Conservation (phyloP, 2,329 filamentous ascomycete genomes). For the Penicillium sp. region DNA sequence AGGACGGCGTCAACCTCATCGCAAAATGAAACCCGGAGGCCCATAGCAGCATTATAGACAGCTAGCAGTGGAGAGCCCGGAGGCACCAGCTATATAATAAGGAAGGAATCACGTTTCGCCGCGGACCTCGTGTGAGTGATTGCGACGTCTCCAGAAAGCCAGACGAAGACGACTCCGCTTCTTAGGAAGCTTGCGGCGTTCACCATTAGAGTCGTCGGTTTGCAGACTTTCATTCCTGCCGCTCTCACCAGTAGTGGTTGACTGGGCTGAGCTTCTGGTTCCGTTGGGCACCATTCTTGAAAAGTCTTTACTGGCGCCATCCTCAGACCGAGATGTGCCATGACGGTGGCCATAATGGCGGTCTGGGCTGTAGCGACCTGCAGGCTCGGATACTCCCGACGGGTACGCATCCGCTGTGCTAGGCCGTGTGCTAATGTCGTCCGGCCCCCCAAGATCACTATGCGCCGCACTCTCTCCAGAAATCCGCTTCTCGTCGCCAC, state of each 20-base stretch:
- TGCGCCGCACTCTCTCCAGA: conserved; percentile 30
- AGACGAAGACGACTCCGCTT: conserved; percentile 42
- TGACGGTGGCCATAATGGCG: conserved; percentile 22
- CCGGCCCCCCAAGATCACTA: conserved; percentile 33
- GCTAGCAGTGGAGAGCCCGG: conserved; percentile 5
- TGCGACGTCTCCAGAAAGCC: conserved; percentile 45
- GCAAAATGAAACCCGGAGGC: conserved; percentile 29
- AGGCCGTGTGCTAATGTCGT: conserved; percentile 30
- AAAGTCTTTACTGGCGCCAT: conserved; percentile 28
- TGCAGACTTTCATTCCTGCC: conserved; percentile 25
- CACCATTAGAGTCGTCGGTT: conserved; percentile 25
- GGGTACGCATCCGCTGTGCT: conserved; percentile 33
- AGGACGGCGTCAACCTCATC: conserved; percentile 28
- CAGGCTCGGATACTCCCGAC: conserved; percentile 20
- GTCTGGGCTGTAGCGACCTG: conserved; percentile 25
- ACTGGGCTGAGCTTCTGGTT: conserved; percentile 30
- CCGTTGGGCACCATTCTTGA: conserved; percentile 24
- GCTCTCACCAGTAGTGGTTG: conserved; percentile 30
- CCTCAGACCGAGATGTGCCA: conserved; percentile 18
- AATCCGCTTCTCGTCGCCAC: conserved; percentile 40
- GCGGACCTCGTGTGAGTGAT: conserved; percentile 33
- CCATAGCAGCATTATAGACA: conserved; percentile 27
- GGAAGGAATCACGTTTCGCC: conserved; percentile 32
- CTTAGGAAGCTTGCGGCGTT: conserved; percentile 35
- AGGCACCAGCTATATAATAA: conserved; percentile 10